Conservation (phyloP, 768 basidiomycete species). For the Mycena floridula region DNA sequence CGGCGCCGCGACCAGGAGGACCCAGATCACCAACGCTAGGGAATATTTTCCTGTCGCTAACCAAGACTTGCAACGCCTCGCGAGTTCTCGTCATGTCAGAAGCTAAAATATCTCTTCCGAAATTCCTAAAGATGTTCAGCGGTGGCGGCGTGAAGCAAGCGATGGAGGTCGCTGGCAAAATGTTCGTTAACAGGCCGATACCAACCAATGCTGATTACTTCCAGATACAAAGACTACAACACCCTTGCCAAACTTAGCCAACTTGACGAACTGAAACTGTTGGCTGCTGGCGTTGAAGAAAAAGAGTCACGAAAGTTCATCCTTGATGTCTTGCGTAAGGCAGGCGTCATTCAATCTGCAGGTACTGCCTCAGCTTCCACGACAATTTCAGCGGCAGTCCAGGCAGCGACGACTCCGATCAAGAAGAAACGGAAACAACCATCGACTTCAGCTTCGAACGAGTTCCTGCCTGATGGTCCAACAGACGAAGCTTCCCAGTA, state of each 20-base stretch:
- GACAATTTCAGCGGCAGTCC: no score
- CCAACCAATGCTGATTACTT: slow-evolving; percentile 62
- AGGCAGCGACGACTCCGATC: slow-evolving; percentile 35
- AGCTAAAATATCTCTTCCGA: slow-evolving; percentile 53
- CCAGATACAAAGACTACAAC: slow-evolving; percentile 67
- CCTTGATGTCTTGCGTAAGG: slow-evolving; percentile 54
- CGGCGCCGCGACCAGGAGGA: no score
- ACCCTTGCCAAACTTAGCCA: slow-evolving; percentile 50
- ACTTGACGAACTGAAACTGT: slow-evolving; percentile 56
- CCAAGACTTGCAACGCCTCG: no score
- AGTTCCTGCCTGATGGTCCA: slow-evolving; percentile 48
- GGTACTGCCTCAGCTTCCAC: no score
- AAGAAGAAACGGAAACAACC: slow-evolving; percentile 51
- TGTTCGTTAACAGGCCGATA: no score
- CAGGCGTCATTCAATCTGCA: no score
- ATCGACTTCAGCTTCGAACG: slow-evolving; percentile 40
- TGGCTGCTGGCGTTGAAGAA: slow-evolving; percentile 49
- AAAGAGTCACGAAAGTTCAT: slow-evolving; percentile 61
- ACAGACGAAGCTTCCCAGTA: slow-evolving; percentile 42
- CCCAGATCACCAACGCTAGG: no score
- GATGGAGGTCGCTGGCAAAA: no score
- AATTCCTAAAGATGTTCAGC: slow-evolving; percentile 53
- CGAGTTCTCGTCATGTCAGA: no score
- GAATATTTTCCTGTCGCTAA: no score
- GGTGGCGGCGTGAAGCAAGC: slow-evolving; percentile 46